Percentiles rank a stretch among this genome's conserved stretches.
Evolutionary conservation across 2,329 filamentous ascomycete genomes (phyloP).

Genomic region (Alternaria infectoria): DNA sequence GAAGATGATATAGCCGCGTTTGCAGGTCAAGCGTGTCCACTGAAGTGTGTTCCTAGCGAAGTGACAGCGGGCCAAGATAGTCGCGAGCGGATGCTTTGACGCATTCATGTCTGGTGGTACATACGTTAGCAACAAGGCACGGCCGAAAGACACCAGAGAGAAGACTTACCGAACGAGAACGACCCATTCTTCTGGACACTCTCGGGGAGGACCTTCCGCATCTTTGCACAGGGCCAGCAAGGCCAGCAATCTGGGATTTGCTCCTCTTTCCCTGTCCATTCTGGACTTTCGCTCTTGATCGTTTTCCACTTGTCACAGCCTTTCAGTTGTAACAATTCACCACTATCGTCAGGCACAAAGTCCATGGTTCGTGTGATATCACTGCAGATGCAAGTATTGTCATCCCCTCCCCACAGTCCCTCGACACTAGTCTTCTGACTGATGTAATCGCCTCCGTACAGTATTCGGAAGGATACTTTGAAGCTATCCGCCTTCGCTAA

Average conservation of each 20-base stretch:
- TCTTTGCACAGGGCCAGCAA: neutral
- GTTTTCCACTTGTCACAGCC: neutral
- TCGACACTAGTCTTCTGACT: neutral
- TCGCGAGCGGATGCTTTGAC: neutral
- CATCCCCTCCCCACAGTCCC: neutral
- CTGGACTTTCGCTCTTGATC: neutral
- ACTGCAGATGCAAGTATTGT: accelerated
- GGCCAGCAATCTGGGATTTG: neutral
- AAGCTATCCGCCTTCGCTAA: neutral
- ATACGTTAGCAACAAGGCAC: neutral
- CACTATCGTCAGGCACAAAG: neutral
- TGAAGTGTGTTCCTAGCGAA: neutral
- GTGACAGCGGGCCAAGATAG: neutral
- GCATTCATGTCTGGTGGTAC: accelerated
- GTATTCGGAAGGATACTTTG: neutral
- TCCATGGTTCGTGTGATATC: neutral
- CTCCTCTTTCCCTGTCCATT: neutral
- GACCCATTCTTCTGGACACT: neutral
- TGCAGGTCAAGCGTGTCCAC: neutral
- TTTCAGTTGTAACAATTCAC: neutral
- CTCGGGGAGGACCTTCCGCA: neutral
- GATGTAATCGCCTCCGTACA: neutral
- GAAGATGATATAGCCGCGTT: neutral
- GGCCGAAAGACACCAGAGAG: neutral
- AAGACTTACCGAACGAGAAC: neutral